Percentiles rank a stretch among this genome's conserved stretches.
Evolutionary conservation across 345 rosid genomes (phyloP).

Genomic region (Mercurialis annua): DNA sequence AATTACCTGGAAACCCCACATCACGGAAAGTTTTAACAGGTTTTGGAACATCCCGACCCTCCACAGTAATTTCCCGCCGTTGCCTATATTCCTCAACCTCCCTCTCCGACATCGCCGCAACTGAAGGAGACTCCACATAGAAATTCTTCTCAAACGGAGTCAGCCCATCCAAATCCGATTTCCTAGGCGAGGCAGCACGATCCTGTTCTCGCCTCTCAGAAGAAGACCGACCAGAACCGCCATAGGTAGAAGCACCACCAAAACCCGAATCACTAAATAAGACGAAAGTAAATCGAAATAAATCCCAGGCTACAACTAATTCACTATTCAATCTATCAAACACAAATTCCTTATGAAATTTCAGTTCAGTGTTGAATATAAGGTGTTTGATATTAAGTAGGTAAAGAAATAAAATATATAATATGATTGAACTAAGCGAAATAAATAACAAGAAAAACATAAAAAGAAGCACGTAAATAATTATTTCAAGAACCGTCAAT

Average conservation of each 20-base stretch:
- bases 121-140: constrained; percentile 70
- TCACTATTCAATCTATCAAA: background rate
- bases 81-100: constrained; percentile 82
- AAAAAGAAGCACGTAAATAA: background rate
- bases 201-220: constrained; percentile 56
- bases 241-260: constrained; percentile 72
- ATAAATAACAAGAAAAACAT: background rate
- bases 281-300: constrained; percentile 20
- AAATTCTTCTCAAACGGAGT: constrained; percentile 93
- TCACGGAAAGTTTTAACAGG: constrained; percentile 80
- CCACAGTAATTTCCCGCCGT: constrained; percentile 80
- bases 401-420: background rate
- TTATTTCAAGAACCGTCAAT: background rate
- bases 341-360: background rate
- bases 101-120: constrained; percentile 77
- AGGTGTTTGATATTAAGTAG: background rate
- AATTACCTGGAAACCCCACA: constrained; percentile 86
- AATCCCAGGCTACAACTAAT: background rate
- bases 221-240: constrained; percentile 46
- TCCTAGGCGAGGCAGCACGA: constrained; percentile 52
- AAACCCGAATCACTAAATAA: constrained; percentile 81
- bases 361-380: background rate
- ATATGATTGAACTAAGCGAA: background rate
- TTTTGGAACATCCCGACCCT: constrained; percentile 91
- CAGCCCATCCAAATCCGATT: constrained; percentile 88